phyloP scores from a whole-genome alignment of 257 asterid genomes.

The Jasminum sambac region DNA sequence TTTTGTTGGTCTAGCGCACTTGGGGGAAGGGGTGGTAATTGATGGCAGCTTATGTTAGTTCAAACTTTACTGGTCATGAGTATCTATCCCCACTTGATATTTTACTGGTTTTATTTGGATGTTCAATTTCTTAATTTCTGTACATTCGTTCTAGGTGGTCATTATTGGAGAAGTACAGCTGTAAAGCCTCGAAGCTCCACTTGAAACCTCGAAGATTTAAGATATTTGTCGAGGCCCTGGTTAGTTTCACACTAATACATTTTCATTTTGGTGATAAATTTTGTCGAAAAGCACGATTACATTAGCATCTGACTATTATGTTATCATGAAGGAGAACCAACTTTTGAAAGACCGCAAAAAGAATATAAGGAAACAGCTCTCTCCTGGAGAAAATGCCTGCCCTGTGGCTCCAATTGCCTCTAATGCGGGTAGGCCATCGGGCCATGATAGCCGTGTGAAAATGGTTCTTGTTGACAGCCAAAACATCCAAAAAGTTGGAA shows the following conservation, averaged over 20 bases:
- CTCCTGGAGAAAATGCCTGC: slow-evolving; percentile 64
- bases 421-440: slow-evolving; percentile 53
- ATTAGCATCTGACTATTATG: slow-evolving; percentile 20
- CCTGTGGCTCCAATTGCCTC: slow-evolving; percentile 39
- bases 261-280: slow-evolving; percentile 19
- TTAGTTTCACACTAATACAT: slow-evolving; percentile 39
- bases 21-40: not conserved
- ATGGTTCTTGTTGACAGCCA: slow-evolving; percentile 77
- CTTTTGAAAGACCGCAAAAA: slow-evolving; percentile 91
- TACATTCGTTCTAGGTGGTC: slow-evolving; percentile 79
- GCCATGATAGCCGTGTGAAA: slow-evolving; percentile 63
- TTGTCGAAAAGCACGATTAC: slow-evolving; percentile 18
- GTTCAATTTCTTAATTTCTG: slow-evolving; percentile 20
- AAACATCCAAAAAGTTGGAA: slow-evolving; percentile 63
- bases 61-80: slow-evolving; percentile 2
- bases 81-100: not conserved
- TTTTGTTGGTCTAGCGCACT: not conserved
- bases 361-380: slow-evolving; percentile 60
- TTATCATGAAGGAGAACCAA: slow-evolving; percentile 79
- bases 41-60: not conserved
- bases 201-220: slow-evolving; percentile 97
- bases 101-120: slow-evolving; percentile 1
- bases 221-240: slow-evolving; percentile 91
- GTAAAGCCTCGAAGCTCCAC: slow-evolving; percentile 98
- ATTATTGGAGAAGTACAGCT: slow-evolving; percentile 92